Conservation (phyloP, 345 rosid species). For the Citropsis articulata region DNA sequence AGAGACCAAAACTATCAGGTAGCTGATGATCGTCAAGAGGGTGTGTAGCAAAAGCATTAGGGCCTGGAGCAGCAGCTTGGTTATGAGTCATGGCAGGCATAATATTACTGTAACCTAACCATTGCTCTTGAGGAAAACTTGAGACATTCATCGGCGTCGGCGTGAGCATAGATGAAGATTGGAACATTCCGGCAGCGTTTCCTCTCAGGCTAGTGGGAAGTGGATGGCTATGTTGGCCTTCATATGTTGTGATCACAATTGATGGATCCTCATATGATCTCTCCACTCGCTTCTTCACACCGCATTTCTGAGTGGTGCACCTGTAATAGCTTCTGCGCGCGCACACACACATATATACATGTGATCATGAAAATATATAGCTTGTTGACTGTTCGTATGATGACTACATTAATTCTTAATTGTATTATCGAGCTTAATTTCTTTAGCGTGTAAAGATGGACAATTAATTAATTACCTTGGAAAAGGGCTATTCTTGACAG, state of each 20-base stretch:
- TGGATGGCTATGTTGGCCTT: conserved; percentile 86
- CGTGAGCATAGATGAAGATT: conserved; percentile 36
- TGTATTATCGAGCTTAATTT: background rate
- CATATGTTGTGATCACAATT: conserved; percentile 85
- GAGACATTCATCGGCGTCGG: conserved; percentile 29
- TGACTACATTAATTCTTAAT: background rate
- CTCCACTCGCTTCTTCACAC: conserved; percentile 89
- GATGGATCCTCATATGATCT: conserved; percentile 86
- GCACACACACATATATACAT: too few species aligned
- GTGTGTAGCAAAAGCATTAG: conserved; percentile 13
- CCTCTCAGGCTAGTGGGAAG: conserved; percentile 71
- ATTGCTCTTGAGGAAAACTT: conserved; percentile 33
- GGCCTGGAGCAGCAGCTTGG: conserved; percentile 23
- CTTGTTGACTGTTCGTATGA: background rate
- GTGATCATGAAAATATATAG: background rate
- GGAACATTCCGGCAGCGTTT: conserved; percentile 47
- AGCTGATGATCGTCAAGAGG: conserved; percentile 37
- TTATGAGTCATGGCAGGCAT: conserved; percentile 23
- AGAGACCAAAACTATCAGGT: conserved; percentile 57
- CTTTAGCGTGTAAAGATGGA: background rate
- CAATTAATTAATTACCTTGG: conserved; percentile 43
- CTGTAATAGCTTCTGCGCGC: conserved; percentile 76
- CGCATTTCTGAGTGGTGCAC: conserved; percentile 87
- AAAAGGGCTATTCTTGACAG: conserved; percentile 74
- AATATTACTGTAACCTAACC: conserved; percentile 27